Evolutionary conservation across 1,284 basidiomycete species (phyloP), one percentile per base, ranked within the genome.

Genomic region (Leccinum pseudoinsigne): DNA sequence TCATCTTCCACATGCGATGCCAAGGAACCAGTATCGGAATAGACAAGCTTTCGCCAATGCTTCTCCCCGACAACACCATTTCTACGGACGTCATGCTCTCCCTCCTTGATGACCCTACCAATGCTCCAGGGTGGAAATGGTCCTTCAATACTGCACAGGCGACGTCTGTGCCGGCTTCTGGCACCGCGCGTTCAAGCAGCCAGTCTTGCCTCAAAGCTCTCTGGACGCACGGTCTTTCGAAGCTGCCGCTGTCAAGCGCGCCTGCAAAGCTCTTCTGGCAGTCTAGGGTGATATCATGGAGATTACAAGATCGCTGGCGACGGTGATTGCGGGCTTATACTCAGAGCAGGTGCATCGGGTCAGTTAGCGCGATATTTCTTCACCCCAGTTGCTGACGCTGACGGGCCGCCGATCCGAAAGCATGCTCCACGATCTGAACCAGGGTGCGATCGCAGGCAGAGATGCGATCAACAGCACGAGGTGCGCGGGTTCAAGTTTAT

Each of bases 221-320:
- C 61, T 73, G 7, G 79, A 89, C 64, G 73, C 81, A 6, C 66
- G 69, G 47, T 77, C 75, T 7, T 93, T 95, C 74, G 76, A 83
- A 50, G 71, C 74, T 0, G 82, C 84, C 8, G 28, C 28, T 31
- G 80, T 97, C 60, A 79, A 82, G 68, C 80, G 81, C 28, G 91
- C 92, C 0, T 92, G 90, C 69, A 74, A 86, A 50, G 86, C 86
- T 3, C 78, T 97, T 62, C 85, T 94, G 61, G 78, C 77, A 8
- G 91, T 90, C 8, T 95, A 97, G 76, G 87, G 91, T 2, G 93
- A 95, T 68, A 94, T 98, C 64, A 97, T 95, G 5, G 79, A 84
- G 34, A 92, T 93, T 96, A 98, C 76, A 90, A 85, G 67, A 89
- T 93, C 60, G 88, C 89, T 5, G 86, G 87, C 10, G 86, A 88